phyloP scores from a whole-genome alignment of 371 early-diverging fungal species.

The Apophysomyces trapeziformis region DNA sequence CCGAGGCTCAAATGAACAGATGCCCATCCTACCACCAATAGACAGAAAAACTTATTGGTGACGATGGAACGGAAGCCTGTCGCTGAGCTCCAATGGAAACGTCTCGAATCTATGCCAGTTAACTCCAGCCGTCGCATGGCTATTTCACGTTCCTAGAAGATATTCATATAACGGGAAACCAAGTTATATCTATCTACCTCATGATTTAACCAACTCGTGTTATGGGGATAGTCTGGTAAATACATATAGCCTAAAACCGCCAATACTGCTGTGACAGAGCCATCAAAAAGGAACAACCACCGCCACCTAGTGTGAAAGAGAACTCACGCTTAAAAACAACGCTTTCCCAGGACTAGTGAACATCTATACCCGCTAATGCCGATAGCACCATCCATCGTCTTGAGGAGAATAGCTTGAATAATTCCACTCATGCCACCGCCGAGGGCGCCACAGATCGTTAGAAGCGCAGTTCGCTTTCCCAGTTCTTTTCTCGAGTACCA shows the following conservation, averaged over 20 bases:
- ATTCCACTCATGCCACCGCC: slow-evolving; percentile 49
- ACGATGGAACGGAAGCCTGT: slow-evolving; percentile 14
- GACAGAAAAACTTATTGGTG: slow-evolving; percentile 39
- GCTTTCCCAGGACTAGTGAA: neutral
- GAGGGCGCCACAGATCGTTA: slow-evolving; percentile 47
- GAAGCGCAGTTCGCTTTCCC: slow-evolving; percentile 39
- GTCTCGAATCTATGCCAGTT: slow-evolving; percentile 12
- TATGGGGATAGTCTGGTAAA: slow-evolving; percentile 26
- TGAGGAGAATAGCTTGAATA: slow-evolving; percentile 49
- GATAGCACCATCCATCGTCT: slow-evolving; percentile 47
- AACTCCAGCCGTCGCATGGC: slow-evolving; percentile 30
- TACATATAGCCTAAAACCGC: slow-evolving; percentile 19
- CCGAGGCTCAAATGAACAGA: slow-evolving; percentile 40
- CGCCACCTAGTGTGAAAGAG: slow-evolving; percentile 19
- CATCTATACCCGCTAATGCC: slow-evolving; percentile 49
- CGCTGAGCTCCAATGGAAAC: neutral
- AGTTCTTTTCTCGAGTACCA: slow-evolving; percentile 59
- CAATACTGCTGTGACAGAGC: slow-evolving; percentile 17
- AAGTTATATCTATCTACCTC: slow-evolving; percentile 8
- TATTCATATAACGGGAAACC: too few species aligned
- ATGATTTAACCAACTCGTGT: slow-evolving; percentile 22
- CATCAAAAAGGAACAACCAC: slow-evolving; percentile 28
- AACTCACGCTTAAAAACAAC: neutral
- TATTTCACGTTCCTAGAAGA: slow-evolving; percentile 27
- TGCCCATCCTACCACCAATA: slow-evolving; percentile 48